These are phyloP conservation scores for Penicillium desertorum DNA, from an alignment of 495 filamentous ascomycete species.

Conservation along the genomic window DNA sequence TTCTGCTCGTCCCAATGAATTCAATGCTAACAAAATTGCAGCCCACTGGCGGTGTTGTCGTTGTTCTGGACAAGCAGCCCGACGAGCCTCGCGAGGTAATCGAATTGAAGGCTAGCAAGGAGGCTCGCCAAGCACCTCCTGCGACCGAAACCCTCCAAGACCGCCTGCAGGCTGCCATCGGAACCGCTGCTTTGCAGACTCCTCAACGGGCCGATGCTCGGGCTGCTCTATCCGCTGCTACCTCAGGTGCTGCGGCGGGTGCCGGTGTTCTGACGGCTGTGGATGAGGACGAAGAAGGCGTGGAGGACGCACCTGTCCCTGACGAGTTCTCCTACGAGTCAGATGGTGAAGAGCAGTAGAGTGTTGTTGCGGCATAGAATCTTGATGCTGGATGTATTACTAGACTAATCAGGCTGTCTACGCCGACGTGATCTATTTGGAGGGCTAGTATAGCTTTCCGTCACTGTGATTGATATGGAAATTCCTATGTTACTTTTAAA, in stretches of 20 bases:
- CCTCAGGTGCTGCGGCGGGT: constrained; percentile 36
- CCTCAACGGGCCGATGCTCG: constrained; percentile 41
- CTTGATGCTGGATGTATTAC: constrained; percentile 46
- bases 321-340: constrained; percentile 83
- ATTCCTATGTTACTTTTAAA: constrained; percentile 6
- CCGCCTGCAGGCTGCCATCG: constrained; percentile 43
- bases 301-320: constrained; percentile 76
- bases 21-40: constrained; percentile 50
- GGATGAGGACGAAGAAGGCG: constrained; percentile 81
- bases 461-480: constrained; percentile 18
- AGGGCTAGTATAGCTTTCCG: constrained; percentile 10
- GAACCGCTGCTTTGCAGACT: constrained; percentile 38
- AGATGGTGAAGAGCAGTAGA: constrained; percentile 65
- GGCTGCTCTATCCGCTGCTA: constrained; percentile 47
- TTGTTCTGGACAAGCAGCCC: constrained; percentile 83
- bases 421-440: constrained; percentile 26
- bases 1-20: constrained; percentile 9
- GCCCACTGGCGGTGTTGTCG: constrained; percentile 91
- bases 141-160: constrained; percentile 47
- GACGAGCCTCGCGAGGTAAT: constrained; percentile 73
- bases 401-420: constrained; percentile 43
- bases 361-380: constrained; percentile 18
- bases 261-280: constrained; percentile 79
- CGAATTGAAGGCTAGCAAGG: constrained; percentile 85
- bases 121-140: constrained; percentile 60